A percentile compares a stretch with the other conserved stretches of the same genome.
Conservation (phyloP, 768 basidiomycete species). For the Serendipita sp. region DNA sequence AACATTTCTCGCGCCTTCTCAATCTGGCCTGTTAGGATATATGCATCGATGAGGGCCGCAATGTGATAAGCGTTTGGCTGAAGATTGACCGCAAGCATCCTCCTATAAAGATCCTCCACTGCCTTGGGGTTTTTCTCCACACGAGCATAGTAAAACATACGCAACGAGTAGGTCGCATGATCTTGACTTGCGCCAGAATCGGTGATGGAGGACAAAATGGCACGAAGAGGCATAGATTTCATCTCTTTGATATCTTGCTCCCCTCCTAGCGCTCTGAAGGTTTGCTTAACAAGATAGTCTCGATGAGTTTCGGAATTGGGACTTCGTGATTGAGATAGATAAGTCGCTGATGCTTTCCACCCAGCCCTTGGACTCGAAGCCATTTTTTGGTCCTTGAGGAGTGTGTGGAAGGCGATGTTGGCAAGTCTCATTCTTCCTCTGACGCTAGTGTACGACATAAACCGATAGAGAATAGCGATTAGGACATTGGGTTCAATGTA, state of each 20-base stretch:
- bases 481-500: not conserved
- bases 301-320: not conserved
- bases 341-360: not conserved
- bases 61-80: slow-evolving; percentile 60
- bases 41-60: slow-evolving; percentile 62
- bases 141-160: slow-evolving; percentile 46
- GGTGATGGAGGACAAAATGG: not conserved
- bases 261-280: not conserved
- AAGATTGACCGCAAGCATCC: slow-evolving; percentile 50
- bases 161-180: slow-evolving; percentile 38
- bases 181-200: slow-evolving; percentile 16
- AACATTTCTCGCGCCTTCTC: slow-evolving; percentile 39
- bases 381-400: not conserved
- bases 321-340: not conserved
- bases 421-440: not conserved
- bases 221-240: not conserved
- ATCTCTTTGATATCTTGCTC: not conserved
- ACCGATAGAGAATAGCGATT: not conserved
- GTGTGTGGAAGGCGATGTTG: not conserved
- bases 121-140: slow-evolving; percentile 32
- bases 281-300: not conserved
- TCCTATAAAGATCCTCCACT: slow-evolving; percentile 38
- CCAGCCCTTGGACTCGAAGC: not conserved
- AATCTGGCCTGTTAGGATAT: slow-evolving; percentile 41
- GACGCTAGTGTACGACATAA: not conserved